Conservation (phyloP, 2,329 filamentous ascomycete genomes). For the Xylaria sp. region DNA sequence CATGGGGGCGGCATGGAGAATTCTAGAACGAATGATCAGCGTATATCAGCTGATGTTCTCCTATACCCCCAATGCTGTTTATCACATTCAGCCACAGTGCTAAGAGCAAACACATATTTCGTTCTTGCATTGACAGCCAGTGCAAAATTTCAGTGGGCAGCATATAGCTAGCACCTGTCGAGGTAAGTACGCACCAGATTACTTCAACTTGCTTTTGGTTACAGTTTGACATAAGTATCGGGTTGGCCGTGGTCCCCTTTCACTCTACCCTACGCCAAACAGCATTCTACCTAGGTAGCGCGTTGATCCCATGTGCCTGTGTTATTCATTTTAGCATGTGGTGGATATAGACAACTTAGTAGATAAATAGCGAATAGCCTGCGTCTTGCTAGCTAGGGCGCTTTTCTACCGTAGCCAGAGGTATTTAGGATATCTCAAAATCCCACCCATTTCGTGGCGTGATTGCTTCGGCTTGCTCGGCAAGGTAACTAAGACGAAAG, state of each 20-base stretch:
- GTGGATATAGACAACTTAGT: not conserved
- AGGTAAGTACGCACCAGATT: no score
- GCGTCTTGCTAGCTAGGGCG: not conserved
- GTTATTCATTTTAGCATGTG: not conserved
- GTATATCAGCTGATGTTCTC: not conserved
- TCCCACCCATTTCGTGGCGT: not conserved
- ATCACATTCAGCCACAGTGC: no score
- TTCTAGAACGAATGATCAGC: slow-evolving; percentile 20
- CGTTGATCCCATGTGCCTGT: not conserved
- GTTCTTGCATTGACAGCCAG: no score
- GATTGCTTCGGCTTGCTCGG: not conserved
- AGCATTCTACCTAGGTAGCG: not conserved
- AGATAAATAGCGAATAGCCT: not conserved
- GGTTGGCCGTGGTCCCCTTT: not conserved
- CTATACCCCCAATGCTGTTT: no score
- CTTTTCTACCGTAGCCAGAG: not conserved
- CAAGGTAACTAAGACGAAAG: not conserved
- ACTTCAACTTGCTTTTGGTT: no score
- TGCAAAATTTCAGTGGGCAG: no score
- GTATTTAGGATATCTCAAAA: not conserved
- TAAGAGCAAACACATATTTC: no score
- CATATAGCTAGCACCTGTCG: no score
- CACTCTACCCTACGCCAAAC: not conserved
- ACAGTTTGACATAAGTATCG: no score
- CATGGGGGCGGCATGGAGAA: not conserved